These are phyloP conservation scores for Stipa capillata DNA, from an alignment of 176 grass and related monocot species.

Conservation along the genomic window DNA sequence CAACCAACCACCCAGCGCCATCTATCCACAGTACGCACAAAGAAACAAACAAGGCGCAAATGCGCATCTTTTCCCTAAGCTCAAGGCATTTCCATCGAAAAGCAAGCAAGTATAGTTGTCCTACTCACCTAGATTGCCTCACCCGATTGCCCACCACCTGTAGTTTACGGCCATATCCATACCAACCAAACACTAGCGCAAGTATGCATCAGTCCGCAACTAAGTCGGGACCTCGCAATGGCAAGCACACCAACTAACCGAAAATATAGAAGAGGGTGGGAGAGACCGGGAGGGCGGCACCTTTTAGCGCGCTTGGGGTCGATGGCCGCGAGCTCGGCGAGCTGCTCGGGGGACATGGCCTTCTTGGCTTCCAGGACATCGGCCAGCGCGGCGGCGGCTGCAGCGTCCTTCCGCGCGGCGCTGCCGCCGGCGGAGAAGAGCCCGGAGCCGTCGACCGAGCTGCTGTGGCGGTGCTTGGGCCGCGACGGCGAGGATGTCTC, in stretches of 20 bases:
- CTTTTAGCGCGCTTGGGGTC: conserved; percentile 98
- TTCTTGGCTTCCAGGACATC: conserved; percentile 95
- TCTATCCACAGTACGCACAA: conserved; percentile 4
- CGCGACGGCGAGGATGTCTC: conserved; percentile 46
- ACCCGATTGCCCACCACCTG: neutral
- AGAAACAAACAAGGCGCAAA: conserved; percentile 6
- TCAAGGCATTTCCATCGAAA: neutral
- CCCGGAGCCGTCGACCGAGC: conserved; percentile 81
- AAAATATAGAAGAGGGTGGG: neutral
- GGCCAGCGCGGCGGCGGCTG: conserved; percentile 29
- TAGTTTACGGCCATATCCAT: neutral
- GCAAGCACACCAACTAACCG: neutral
- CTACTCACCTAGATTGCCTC: neutral
- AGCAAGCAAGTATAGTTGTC: conserved; percentile 15
- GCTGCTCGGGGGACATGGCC: conserved; percentile 84
- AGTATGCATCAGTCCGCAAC: neutral
- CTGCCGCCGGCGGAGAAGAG: conserved; percentile 34
- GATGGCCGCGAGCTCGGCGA: conserved; percentile 75
- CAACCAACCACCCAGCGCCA: conserved; percentile 20
- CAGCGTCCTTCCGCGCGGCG: conserved; percentile 28
- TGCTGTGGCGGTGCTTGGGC: conserved; percentile 91
- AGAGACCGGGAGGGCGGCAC: conserved; percentile 12
- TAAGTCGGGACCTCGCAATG: neutral
- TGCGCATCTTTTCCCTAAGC: neutral
- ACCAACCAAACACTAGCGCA: neutral